Percentiles rank a stretch among this genome's conserved stretches.
Evolutionary conservation across 495 filamentous ascomycete genomes (phyloP).

Genomic region (Hypoxylon fuscum): DNA sequence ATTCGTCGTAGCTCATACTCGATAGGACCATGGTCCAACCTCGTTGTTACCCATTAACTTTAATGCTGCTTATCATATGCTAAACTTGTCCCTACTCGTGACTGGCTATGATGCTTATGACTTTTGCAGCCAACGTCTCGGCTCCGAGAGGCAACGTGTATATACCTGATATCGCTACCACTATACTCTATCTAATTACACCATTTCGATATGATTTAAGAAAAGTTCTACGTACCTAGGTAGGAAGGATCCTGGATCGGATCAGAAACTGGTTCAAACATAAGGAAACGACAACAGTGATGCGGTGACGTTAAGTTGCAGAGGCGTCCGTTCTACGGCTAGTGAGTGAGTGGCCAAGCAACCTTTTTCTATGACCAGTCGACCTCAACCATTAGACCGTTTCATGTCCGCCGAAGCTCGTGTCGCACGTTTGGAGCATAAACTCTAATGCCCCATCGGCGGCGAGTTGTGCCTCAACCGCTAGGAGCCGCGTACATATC

Average conservation of each 20-base stretch:
- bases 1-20: background rate
- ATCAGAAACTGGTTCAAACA: background rate
- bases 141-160: background rate
- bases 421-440: slow-evolving; percentile 26
- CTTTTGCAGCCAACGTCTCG: background rate
- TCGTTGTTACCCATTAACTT: slow-evolving; percentile 3
- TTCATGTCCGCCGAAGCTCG: slow-evolving; percentile 10
- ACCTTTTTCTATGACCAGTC: slow-evolving; percentile 28
- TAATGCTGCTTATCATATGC: slow-evolving; percentile 27
- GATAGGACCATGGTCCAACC: background rate
- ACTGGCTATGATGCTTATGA: background rate
- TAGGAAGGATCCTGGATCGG: background rate
- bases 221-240: background rate
- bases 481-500: too few species aligned
- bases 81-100: background rate
- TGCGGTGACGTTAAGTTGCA: slow-evolving; percentile 7
- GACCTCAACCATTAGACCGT: slow-evolving; percentile 12
- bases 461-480: background rate
- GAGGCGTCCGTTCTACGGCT: background rate
- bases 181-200: too few species aligned
- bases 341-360: background rate
- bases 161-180: background rate
- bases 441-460: slow-evolving; percentile 23
- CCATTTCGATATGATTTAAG: background rate
- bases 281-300: background rate